Conservation (phyloP, 1,284 basidiomycete genomes). For the Phlebopus sp. region DNA sequence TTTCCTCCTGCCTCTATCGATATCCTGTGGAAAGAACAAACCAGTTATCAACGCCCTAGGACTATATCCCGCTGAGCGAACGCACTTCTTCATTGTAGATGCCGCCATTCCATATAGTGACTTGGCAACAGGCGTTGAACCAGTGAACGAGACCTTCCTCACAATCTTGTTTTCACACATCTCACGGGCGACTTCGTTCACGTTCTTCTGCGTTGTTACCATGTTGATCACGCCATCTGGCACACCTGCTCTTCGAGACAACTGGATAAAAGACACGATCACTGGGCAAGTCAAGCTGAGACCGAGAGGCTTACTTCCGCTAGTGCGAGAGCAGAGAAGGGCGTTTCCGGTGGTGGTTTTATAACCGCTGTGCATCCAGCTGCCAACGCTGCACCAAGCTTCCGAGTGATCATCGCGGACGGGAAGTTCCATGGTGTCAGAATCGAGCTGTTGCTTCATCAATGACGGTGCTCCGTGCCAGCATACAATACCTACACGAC, state of each 20-base stretch:
- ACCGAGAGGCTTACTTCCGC: constrained; percentile 56
- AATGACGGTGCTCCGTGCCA: constrained; percentile 6
- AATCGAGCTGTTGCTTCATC: constrained; percentile 53
- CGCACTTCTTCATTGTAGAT: constrained; percentile 87
- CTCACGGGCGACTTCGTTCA: constrained; percentile 78
- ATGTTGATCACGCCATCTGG: constrained; percentile 96
- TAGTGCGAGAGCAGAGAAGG: constrained; percentile 89
- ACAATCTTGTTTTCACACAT: constrained; percentile 75
- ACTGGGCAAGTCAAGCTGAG: neutral
- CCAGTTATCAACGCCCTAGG: neutral
- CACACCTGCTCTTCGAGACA: constrained; percentile 84
- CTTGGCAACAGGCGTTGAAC: constrained; percentile 90
- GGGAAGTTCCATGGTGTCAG: constrained; percentile 92
- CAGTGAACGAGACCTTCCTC: constrained; percentile 93
- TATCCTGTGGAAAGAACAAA: constrained; percentile 44
- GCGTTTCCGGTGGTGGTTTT: constrained; percentile 95
- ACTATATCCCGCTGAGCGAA: constrained; percentile 5
- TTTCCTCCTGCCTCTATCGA: constrained; percentile 90
- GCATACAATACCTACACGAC: constrained; percentile 49
- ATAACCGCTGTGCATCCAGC: constrained; percentile 96
- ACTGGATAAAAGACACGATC: constrained; percentile 38
- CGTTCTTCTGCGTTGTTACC: constrained; percentile 83
- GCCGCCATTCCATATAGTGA: constrained; percentile 82
- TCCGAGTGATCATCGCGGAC: constrained; percentile 91
- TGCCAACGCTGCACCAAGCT: constrained; percentile 85